Percentiles rank a stretch among this genome's conserved stretches.
Evolutionary conservation across 257 asterid genomes (phyloP).

Genomic region (Solanum paucissectum): DNA sequence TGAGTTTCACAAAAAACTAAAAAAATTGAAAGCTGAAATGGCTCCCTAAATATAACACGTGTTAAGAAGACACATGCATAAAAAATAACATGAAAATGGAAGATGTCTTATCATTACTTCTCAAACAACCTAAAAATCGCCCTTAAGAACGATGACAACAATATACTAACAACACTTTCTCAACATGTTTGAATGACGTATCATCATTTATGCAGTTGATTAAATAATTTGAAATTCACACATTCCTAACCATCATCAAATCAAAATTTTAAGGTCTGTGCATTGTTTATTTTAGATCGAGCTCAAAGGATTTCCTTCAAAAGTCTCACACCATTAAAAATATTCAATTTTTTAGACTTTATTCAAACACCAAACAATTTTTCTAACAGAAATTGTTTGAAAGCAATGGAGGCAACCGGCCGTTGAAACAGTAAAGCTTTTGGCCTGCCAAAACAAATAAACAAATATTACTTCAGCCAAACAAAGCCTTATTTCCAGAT

Average conservation of each 20-base stretch:
- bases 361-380: not conserved
- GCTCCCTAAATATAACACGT: no score
- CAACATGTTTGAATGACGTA: not conserved
- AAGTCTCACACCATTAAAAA: no score
- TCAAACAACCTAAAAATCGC: not conserved
- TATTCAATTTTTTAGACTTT: not conserved
- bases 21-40: no score
- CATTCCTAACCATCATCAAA: not conserved
- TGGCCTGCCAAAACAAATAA: slow-evolving; percentile 17
- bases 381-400: not conserved
- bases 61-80: not conserved
- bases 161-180: no score
- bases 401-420: not conserved
- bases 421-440: slow-evolving; percentile 6
- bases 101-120: not conserved
- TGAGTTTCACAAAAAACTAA: no score
- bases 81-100: not conserved
- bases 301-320: not conserved
- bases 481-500: not conserved
- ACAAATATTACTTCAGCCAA: not conserved
- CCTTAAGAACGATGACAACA: fast-evolving
- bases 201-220: not conserved
- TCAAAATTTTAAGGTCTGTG: not conserved
- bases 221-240: not conserved
- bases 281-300: not conserved